A percentile compares a stretch with the other conserved stretches of the same genome.
Conservation (phyloP, 2,329 filamentous ascomycete genomes). For the Paracorniculantispora psalliotae region DNA sequence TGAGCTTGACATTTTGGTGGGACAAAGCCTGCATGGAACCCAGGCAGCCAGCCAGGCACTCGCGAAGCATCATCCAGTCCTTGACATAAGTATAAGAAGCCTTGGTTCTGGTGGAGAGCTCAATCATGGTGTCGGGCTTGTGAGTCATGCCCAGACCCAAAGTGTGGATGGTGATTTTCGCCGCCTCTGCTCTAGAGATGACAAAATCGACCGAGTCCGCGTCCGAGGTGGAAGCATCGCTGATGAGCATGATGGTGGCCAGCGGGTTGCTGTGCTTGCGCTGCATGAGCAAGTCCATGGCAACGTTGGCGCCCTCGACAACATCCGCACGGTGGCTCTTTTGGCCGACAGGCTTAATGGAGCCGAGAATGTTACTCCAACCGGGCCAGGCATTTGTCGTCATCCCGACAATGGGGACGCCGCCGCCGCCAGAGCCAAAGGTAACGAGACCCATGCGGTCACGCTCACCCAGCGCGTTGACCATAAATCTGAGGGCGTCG, state of each 20-base stretch:
- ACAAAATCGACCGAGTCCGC: constrained; percentile 96
- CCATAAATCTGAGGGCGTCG: constrained; percentile 88
- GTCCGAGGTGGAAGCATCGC: constrained; percentile 92
- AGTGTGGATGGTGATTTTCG: constrained; percentile 94
- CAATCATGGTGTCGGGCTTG: constrained; percentile 98
- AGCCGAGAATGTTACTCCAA: constrained; percentile 80
- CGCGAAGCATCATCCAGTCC: constrained; percentile 99
- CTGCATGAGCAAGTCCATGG: constrained; percentile 98
- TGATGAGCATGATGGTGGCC: constrained; percentile 92
- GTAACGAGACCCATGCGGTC: constrained; percentile 97
- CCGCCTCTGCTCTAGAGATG: constrained; percentile 90
- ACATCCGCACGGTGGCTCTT: constrained; percentile 96
- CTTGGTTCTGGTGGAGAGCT: constrained; percentile 90
- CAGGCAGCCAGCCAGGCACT: constrained; percentile 89
- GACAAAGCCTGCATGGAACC: constrained; percentile 89
- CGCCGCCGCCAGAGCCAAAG: constrained; percentile 89
- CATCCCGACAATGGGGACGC: constrained; percentile 96
- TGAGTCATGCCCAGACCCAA: constrained; percentile 96
- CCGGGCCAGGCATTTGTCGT: constrained; percentile 91
- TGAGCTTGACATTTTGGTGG: constrained; percentile 97
- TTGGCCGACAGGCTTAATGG: constrained; percentile 88
- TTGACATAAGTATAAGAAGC: constrained; percentile 98
- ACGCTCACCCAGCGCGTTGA: constrained; percentile 80
- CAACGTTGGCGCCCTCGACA: constrained; percentile 94
- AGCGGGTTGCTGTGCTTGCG: constrained; percentile 93